phyloP scores from a whole-genome alignment of 192 early-diverging fungal species.

The Coemansia sp. region DNA sequence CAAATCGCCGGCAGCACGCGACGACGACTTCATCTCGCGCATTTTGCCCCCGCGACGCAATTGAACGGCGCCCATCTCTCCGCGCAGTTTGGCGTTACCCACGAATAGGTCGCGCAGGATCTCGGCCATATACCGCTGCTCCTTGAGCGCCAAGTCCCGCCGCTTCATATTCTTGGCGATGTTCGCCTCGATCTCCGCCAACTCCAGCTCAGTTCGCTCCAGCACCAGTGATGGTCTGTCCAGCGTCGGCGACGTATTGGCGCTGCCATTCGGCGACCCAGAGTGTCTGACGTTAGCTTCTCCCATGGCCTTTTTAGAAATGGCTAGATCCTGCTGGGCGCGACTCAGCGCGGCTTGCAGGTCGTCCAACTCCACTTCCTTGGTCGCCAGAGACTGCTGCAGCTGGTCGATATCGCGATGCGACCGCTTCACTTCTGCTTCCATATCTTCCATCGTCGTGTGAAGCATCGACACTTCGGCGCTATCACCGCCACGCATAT shows the following conservation, averaged over 20 bases:
- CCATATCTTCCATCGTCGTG: constrained; percentile 8
- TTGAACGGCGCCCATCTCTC: constrained; percentile 23
- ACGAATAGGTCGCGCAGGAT: constrained; percentile 31
- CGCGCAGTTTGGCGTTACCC: constrained; percentile 35
- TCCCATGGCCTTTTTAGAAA: not conserved
- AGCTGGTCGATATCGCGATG: constrained; percentile 22
- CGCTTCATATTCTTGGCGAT: constrained; percentile 14
- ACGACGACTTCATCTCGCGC: constrained; percentile 20
- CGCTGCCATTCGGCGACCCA: not conserved
- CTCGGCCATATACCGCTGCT: constrained; percentile 33
- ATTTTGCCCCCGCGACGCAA: constrained; percentile 36
- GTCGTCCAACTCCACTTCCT: constrained; percentile 22
- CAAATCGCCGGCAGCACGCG: constrained; percentile 14
- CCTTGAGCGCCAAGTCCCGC: constrained; percentile 20
- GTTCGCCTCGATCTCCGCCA: constrained; percentile 14
- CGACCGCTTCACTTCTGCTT: constrained; percentile 8
- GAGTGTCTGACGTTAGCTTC: not conserved
- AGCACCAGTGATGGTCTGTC: not conserved
- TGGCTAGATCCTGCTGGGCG: not conserved
- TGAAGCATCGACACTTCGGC: constrained; percentile 8
- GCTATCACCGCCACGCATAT: constrained; percentile 1
- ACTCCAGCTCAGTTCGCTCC: constrained; percentile 4
- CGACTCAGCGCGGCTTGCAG: constrained; percentile 13
- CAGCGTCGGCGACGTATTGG: constrained; percentile 15
- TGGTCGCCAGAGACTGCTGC: constrained; percentile 17